Evolutionary conservation across 2,329 filamentous ascomycete species (phyloP).

Genomic region (Sporothrix dimorphospora): DNA sequence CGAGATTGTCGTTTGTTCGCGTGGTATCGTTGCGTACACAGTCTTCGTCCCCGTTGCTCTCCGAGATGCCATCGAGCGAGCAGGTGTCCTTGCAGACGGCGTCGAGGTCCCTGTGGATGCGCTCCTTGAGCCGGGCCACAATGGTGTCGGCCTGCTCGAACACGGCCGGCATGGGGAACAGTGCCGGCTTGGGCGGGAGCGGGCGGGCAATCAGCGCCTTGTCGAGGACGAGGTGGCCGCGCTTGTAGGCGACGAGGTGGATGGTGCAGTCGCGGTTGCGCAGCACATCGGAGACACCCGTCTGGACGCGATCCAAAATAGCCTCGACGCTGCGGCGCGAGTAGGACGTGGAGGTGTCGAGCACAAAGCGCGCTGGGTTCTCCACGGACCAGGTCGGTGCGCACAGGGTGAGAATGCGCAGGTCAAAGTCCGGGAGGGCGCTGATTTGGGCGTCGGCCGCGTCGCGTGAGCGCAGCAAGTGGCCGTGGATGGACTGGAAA

Average conservation of each 20-base stretch:
- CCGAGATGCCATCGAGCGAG: constrained; percentile 45
- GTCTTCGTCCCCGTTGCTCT: constrained; percentile 31
- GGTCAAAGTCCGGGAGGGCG: constrained; percentile 52
- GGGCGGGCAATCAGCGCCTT: constrained; percentile 50
- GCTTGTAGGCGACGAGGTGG: constrained; percentile 54
- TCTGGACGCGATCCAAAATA: constrained; percentile 55
- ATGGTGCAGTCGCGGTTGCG: constrained; percentile 52
- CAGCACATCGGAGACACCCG: constrained; percentile 54
- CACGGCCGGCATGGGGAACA: constrained; percentile 40
- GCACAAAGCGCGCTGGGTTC: constrained; percentile 50
- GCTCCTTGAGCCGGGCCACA: constrained; percentile 47
- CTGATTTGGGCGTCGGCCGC: constrained; percentile 48
- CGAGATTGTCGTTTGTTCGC: neutral
- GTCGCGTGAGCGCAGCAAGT: constrained; percentile 46
- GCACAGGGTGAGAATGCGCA: constrained; percentile 52
- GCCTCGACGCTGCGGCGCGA: constrained; percentile 52
- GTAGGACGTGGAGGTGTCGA: constrained; percentile 48
- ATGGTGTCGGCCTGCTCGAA: constrained; percentile 46
- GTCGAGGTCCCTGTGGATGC: constrained; percentile 53
- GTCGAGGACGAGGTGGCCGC: constrained; percentile 57
- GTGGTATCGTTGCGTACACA: neutral
- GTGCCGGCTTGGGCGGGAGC: constrained; percentile 39
- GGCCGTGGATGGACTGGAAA: constrained; percentile 44
- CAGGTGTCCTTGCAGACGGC: constrained; percentile 57
- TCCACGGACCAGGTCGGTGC: constrained; percentile 51